Percentiles rank a stretch among this genome's conserved stretches.
These are phyloP conservation scores for Amylostereum areolatum DNA, from an alignment of 1,284 basidiomycete species.

Conservation along the genomic window DNA sequence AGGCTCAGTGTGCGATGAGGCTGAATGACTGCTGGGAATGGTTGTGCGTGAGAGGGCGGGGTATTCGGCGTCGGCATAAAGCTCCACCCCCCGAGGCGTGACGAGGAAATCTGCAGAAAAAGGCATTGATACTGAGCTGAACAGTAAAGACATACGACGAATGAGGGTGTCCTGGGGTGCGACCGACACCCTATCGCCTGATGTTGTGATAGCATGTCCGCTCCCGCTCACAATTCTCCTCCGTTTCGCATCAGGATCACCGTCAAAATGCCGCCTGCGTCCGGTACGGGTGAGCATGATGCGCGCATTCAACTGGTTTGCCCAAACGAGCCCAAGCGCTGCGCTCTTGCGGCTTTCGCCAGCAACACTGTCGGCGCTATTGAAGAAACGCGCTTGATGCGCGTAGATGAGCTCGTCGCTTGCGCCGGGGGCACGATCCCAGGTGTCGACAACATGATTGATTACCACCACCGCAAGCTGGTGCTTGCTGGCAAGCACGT, in stretches of 20 bases:
- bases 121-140: slow-evolving; percentile 57
- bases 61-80: slow-evolving; percentile 19
- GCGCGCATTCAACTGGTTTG: slow-evolving; percentile 80
- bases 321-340: slow-evolving; percentile 83
- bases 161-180: slow-evolving; percentile 32
- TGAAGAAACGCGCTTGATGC: slow-evolving; percentile 75
- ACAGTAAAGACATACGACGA: slow-evolving; percentile 66
- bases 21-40: not conserved
- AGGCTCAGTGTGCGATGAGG: not conserved
- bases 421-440: slow-evolving; percentile 31
- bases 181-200: not conserved
- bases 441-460: slow-evolving; percentile 82
- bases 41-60: not conserved
- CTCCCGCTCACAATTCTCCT: slow-evolving; percentile 25
- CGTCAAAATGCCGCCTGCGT: slow-evolving; percentile 52
- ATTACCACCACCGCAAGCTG: slow-evolving; percentile 74
- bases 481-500: slow-evolving; percentile 57
- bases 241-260: not conserved
- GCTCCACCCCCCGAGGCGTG: slow-evolving; percentile 49
- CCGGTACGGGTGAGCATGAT: slow-evolving; percentile 79
- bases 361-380: slow-evolving; percentile 49
- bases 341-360: slow-evolving; percentile 70
- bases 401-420: slow-evolving; percentile 51
- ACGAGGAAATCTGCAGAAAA: slow-evolving; percentile 71
- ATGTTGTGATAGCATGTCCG: slow-evolving; percentile 21